Conservation (phyloP, 2,329 filamentous ascomycete species). For the Zymoseptoria ardabiliae region DNA sequence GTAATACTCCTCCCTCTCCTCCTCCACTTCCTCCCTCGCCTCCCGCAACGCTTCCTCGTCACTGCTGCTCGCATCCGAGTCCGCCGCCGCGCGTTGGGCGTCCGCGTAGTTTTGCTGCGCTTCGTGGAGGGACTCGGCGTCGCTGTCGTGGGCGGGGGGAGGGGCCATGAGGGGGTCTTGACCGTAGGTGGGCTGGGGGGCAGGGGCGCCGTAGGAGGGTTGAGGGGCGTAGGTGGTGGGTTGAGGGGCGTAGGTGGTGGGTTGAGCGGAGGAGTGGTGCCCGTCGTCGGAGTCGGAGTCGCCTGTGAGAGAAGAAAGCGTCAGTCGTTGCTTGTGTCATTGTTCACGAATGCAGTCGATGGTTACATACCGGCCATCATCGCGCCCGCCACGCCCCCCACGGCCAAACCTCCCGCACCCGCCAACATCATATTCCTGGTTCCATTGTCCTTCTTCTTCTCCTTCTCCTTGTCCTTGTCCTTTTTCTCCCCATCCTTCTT, state of each 20-base stretch:
- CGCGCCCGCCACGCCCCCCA: constrained; percentile 51
- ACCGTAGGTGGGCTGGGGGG: neutral
- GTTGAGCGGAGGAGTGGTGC: constrained; percentile 7
- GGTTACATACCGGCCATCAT: constrained; percentile 38
- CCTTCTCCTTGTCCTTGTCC: constrained; percentile 35
- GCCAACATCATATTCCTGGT: constrained; percentile 46
- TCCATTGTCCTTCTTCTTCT: constrained; percentile 30
- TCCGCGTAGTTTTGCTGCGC: constrained; percentile 18
- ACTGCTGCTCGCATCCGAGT: constrained; percentile 17
- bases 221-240: neutral
- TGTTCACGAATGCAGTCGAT: too few species aligned
- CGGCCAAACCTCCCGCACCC: constrained; percentile 51
- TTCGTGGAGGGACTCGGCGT: constrained; percentile 13
- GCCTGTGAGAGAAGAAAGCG: neutral
- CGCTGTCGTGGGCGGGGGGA: constrained; percentile 7
- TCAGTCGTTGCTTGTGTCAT: too few species aligned
- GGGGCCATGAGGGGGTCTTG: neutral
- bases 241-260: neutral
- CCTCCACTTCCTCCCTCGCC: neutral
- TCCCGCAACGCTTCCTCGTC: constrained; percentile 15
- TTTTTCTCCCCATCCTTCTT: constrained; percentile 28
- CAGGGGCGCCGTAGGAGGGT: neutral
- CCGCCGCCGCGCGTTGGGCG: constrained; percentile 13
- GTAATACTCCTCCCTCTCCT: neutral
- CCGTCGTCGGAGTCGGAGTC: constrained; percentile 13